Evolutionary conservation across 1,139 yeast genomes (phyloP).

Genomic region (Ashbya aceris): DNA sequence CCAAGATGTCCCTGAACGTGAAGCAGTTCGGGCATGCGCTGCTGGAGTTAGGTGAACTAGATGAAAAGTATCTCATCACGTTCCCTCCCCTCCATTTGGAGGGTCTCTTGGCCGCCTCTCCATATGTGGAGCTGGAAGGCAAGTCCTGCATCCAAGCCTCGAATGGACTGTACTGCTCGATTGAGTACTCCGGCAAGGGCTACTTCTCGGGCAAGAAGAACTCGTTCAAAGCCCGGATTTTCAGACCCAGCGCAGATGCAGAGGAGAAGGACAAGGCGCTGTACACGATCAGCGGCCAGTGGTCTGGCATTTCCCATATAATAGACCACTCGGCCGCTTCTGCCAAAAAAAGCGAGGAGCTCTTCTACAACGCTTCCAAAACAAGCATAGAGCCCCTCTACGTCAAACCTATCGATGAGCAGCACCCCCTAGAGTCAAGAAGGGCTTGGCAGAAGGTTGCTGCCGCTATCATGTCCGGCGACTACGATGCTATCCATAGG

Average conservation of each 20-base stretch:
- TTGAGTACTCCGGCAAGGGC: conserved; percentile 88
- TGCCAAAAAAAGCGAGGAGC: conserved; percentile 5
- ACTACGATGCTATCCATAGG: conserved; percentile 61
- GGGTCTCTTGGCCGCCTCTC: conserved; percentile 82
- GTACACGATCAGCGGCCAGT: conserved; percentile 78
- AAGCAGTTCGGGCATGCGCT: conserved; percentile 90
- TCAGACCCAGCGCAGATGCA: conserved; percentile 42
- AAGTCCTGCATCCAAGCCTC: conserved; percentile 73
- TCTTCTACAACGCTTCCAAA: conserved; percentile 63
- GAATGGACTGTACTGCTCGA: conserved; percentile 60
- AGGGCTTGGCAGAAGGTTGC: conserved; percentile 84
- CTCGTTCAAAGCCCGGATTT: conserved; percentile 77
- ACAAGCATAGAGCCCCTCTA: conserved; percentile 42
- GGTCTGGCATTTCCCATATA: conserved; percentile 69
- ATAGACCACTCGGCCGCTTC: conserved; percentile 28
- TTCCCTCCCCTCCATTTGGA: conserved; percentile 94
- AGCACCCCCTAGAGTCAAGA: conserved; percentile 69
- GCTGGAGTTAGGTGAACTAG: conserved; percentile 47
- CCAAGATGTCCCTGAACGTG: conserved; percentile 60
- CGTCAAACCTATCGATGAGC: conserved; percentile 74
- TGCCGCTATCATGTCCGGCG: conserved; percentile 66
- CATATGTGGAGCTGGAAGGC: conserved; percentile 85
- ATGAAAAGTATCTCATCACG: conserved; percentile 72
- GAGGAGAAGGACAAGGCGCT: conserved; percentile 49
- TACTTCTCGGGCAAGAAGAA: conserved; percentile 95